phyloP scores from a whole-genome alignment of 2,329 filamentous ascomycete species.

The Thermomyces lanuginosus region DNA sequence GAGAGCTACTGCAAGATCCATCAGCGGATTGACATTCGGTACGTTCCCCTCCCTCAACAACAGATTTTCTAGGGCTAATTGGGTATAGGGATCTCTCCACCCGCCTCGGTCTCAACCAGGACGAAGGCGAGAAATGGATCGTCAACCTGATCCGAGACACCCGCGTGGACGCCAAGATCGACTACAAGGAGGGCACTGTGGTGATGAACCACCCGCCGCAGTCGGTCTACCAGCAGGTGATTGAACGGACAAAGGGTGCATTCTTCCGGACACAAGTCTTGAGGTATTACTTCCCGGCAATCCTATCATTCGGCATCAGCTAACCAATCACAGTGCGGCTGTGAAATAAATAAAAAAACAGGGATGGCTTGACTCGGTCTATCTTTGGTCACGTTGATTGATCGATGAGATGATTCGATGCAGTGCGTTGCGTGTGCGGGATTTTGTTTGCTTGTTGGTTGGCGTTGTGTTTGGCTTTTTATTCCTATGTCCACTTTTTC shows the following conservation, averaged over 20 bases:
- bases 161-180: conserved; percentile 94
- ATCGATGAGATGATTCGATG: conserved; percentile 7
- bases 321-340: conserved; percentile 6
- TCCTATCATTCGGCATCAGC: neutral
- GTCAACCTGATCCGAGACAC: conserved; percentile 98
- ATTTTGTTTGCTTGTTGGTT: conserved; percentile 17
- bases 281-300: conserved; percentile 27
- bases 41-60: conserved; percentile 13
- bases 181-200: conserved; percentile 96
- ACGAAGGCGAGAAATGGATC: conserved; percentile 99
- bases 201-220: conserved; percentile 99
- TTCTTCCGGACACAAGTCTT: conserved; percentile 98
- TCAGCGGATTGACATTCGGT: conserved; percentile 92
- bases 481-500: too few species aligned
- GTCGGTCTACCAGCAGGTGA: conserved; percentile 98
- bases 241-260: conserved; percentile 94
- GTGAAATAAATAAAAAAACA: conserved; percentile 24
- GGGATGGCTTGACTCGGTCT: conserved; percentile 5
- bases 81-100: conserved; percentile 59
- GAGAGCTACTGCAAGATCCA: conserved; percentile 99
- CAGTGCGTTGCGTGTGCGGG: conserved; percentile 14
- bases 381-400: conserved; percentile 1
- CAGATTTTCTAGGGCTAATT: conserved; percentile 6
- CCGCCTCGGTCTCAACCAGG: conserved; percentile 76
- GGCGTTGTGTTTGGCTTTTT: conserved; percentile 19